phyloP scores from a whole-genome alignment of 139 green algal genomes.

The Chlorella sp. region DNA sequence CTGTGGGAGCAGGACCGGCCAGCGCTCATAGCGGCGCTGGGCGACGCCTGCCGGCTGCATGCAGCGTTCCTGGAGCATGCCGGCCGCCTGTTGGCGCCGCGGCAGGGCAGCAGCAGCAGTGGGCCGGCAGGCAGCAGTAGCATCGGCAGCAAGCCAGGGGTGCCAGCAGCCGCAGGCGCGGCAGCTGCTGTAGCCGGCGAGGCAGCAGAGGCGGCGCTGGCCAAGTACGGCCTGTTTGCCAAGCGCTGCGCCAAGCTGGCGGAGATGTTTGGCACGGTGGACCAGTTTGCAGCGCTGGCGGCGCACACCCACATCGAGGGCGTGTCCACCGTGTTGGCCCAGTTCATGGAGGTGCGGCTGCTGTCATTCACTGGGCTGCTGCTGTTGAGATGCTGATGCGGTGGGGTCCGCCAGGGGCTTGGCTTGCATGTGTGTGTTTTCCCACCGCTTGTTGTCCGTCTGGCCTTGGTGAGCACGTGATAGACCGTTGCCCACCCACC shows the following conservation, averaged over 20 bases:
- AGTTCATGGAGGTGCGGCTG: constrained; percentile 76
- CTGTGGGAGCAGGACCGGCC: constrained; percentile 85
- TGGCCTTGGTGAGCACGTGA: too few relatives aligned
- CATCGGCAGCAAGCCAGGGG: not conserved
- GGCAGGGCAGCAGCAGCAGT: not conserved
- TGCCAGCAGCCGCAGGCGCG: not conserved
- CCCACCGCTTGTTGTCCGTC: too few relatives aligned
- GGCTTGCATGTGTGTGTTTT: too few relatives aligned
- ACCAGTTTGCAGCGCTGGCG: constrained; percentile 89
- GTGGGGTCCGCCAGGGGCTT: too few relatives aligned
- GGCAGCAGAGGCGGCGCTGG: not conserved
- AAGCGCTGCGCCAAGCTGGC: constrained; percentile 91
- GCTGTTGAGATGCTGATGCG: too few relatives aligned
- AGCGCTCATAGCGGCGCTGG: constrained; percentile 77
- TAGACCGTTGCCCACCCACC: too few relatives aligned
- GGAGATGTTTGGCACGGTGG: constrained; percentile 90
- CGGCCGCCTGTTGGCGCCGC: constrained; percentile 7
- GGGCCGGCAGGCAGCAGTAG: not conserved
- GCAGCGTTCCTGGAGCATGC: constrained; percentile 15
- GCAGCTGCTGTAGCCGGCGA: not conserved
- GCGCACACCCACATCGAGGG: constrained; percentile 95
- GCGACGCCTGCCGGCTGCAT: constrained; percentile 54
- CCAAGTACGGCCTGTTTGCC: constrained; percentile 86
- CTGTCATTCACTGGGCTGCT: not conserved
- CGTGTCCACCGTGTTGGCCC: constrained; percentile 76